These are phyloP conservation scores for Pseudomicrostroma phylloplanum DNA, from an alignment of 1,284 basidiomycete species.

Conservation along the genomic window DNA sequence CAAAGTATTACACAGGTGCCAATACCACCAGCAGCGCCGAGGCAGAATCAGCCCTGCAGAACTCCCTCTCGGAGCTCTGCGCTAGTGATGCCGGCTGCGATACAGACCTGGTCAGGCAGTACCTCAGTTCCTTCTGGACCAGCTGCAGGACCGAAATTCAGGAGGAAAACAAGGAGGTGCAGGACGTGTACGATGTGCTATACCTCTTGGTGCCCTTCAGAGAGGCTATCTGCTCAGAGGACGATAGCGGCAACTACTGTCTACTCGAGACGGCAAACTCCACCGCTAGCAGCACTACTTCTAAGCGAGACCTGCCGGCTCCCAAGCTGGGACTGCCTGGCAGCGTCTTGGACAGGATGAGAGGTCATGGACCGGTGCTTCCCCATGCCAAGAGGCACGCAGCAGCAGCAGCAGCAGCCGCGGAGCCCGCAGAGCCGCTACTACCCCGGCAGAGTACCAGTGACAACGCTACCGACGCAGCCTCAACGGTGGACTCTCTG, in stretches of 20 bases:
- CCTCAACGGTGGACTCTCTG: conserved; percentile 9
- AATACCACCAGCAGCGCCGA: conserved; percentile 6
- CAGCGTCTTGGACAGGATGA: neutral
- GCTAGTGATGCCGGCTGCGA: conserved; percentile 24
- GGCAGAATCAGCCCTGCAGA: conserved; percentile 5
- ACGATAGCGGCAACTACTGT: conserved; percentile 27
- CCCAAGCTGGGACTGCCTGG: neutral
- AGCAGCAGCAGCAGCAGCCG: neutral
- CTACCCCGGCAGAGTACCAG: neutral
- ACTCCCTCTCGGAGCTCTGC: conserved; percentile 28
- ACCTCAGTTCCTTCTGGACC: conserved; percentile 32
- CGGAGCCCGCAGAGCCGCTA: neutral
- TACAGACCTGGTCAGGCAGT: conserved; percentile 23
- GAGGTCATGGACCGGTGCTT: neutral
- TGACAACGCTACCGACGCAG: conserved; percentile 6
- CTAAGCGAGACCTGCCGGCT: neutral
- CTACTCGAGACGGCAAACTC: neutral
- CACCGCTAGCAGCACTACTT: neutral
- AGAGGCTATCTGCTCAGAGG: conserved; percentile 37
- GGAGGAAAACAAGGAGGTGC: conserved; percentile 20
- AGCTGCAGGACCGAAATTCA: conserved; percentile 31
- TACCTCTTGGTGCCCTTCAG: conserved; percentile 42
- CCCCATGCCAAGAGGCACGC: neutral
- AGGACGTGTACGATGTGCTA: conserved; percentile 37
- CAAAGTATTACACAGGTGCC: conserved; percentile 28